Percentiles rank a stretch among this genome's conserved stretches.
Evolutionary conservation across 2,329 filamentous ascomycete species (phyloP).

Genomic region (Fusarium palustre): DNA sequence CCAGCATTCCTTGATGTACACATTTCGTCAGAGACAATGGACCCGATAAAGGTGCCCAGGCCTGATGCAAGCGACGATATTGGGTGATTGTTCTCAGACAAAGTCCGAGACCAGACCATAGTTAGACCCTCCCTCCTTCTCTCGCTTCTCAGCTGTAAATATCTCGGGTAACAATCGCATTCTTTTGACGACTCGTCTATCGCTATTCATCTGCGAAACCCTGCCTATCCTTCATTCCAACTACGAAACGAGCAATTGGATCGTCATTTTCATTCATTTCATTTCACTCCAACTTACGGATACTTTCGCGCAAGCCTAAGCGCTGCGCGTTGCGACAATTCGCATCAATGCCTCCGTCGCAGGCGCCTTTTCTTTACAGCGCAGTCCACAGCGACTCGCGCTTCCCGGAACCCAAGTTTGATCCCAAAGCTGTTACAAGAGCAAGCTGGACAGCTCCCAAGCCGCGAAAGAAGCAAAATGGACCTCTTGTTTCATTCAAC

Average conservation of each 20-base stretch:
- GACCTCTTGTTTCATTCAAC: constrained; percentile 85
- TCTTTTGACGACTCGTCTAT: constrained; percentile 20
- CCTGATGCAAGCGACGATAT: neutral
- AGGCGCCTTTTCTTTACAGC: constrained; percentile 79
- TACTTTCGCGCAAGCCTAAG: constrained; percentile 16
- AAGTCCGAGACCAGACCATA: neutral
- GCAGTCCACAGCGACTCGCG: constrained; percentile 63
- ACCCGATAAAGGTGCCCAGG: constrained; percentile 7
- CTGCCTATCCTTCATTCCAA: constrained; percentile 27
- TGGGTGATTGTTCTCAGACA: constrained; percentile 15
- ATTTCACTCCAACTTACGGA: constrained; percentile 1
- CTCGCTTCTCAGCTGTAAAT: constrained; percentile 12
- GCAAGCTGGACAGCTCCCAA: constrained; percentile 77
- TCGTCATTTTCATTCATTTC: constrained; percentile 5
- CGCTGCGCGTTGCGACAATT: constrained; percentile 25
- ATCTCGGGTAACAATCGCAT: constrained; percentile 36
- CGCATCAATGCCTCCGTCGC: constrained; percentile 46
- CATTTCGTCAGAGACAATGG: constrained; percentile 36
- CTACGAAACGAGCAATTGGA: constrained; percentile 4
- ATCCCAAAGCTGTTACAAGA: constrained; percentile 86
- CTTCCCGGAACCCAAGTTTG: constrained; percentile 72
- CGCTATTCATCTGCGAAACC: constrained; percentile 5
- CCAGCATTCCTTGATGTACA: constrained; percentile 19
- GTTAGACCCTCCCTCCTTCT: constrained; percentile 9
- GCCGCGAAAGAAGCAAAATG: constrained; percentile 73